Evolutionary conservation across 306 rosid genomes (phyloP), one percentile per base, ranked within the genome.

Genomic region (Rosa multiflora): DNA sequence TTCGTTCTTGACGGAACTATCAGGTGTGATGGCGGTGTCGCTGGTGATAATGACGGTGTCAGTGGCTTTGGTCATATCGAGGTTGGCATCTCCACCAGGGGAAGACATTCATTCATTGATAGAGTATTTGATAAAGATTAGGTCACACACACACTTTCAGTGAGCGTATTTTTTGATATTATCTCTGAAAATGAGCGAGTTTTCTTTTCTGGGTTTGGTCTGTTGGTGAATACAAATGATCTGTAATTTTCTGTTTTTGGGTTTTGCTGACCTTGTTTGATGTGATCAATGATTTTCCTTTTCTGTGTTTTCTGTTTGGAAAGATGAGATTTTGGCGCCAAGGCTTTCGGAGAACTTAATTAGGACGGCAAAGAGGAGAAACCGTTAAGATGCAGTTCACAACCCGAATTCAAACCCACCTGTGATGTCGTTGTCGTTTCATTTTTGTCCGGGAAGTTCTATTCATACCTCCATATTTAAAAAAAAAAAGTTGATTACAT

Each of bases 321-420:
- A 88, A 88, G 76, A 82, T 47, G 93, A 94, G 97, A 90, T 51
- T 80, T 84, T 88, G 91, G 91, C 74, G 94, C 87, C 97, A 85
- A 81, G 74, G 78, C 10, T 84, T 89, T 92, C 98, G 98, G 97
- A 71, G 80, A 69, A 82, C 69, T 71, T 76, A 59, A 67, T 14
- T 74, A 55, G 77, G 67, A 40, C 67, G 77, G 78, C 12, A 21
- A 42, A 74, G 79, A 77, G 76, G 35, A 67, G 66, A 83, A 85
- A 79, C 88, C 76, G 90, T 82, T 83, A 40, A 48, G 73, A 68
- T 35, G 73, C 62, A 23, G 39, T 59, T 74, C 52, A 78, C 46
- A 66, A 48, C 40, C 63, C 21, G 52, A 42, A 53, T 3, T 5
- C 18, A 13, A 49, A 49, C 18, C 53, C 53, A 10, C 10, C 49